Conservation (phyloP, 108 stramenopile genomes). For the Aurantiochytrium sp. region DNA sequence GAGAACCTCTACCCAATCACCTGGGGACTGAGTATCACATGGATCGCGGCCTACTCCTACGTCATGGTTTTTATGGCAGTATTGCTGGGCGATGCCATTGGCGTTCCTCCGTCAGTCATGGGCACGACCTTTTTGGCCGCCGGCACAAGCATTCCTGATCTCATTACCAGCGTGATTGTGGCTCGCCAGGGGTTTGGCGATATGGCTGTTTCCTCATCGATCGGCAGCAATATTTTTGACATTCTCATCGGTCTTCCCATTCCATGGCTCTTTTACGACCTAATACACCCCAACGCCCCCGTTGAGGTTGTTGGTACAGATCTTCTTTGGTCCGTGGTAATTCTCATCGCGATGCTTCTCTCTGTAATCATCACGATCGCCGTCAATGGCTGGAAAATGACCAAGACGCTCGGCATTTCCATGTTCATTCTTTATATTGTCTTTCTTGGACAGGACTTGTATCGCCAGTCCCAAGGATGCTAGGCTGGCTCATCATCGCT, state of each 20-base stretch:
- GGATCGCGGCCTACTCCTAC: conserved; percentile 73
- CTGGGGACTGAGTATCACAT: conserved; percentile 64
- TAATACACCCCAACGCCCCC: background rate
- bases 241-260: conserved; percentile 43
- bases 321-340: background rate
- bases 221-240: conserved; percentile 51
- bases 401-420: conserved; percentile 53
- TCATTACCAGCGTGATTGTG: conserved; percentile 44
- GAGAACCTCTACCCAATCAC: conserved; percentile 69
- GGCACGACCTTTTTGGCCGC: conserved; percentile 48
- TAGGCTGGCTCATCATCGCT: too few species aligned
- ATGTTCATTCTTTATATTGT: conserved; percentile 66
- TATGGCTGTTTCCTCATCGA: conserved; percentile 44
- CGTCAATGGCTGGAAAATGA: conserved; percentile 70
- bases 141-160: conserved; percentile 46
- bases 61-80: conserved; percentile 66
- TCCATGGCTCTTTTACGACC: conserved; percentile 39
- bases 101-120: conserved; percentile 41
- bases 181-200: conserved; percentile 43
- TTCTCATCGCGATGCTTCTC: background rate
- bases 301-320: background rate
- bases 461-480: background rate
- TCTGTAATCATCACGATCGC: conserved; percentile 62
- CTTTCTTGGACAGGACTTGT: conserved; percentile 59
- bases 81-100: conserved; percentile 25